Percentiles rank a stretch among this genome's conserved stretches.
Evolutionary conservation across 208 protist genomes (phyloP).

Genomic region (Wallacemonas sp.): DNA sequence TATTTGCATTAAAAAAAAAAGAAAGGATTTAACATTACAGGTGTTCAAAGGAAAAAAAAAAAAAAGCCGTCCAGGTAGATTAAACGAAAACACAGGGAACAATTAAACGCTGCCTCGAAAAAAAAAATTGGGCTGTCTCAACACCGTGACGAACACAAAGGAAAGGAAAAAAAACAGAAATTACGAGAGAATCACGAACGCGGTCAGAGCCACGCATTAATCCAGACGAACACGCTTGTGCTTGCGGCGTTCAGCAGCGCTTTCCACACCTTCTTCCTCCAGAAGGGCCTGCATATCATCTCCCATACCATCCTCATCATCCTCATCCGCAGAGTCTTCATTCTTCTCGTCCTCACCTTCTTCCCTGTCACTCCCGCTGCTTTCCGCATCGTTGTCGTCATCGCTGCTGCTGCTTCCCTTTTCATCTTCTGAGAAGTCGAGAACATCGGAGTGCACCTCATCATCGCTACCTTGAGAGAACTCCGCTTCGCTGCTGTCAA

Average conservation of each 20-base stretch:
- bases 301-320: conserved; percentile 53
- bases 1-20: too few species aligned
- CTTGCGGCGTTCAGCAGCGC: conserved; percentile 35
- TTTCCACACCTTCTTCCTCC: conserved; percentile 31
- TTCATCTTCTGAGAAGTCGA: conserved; percentile 18
- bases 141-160: too few species aligned
- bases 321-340: conserved; percentile 21
- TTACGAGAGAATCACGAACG: too few species aligned
- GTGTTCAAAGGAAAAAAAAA: too few species aligned
- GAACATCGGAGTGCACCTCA: conserved; percentile 26
- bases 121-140: too few species aligned
- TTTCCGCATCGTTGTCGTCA: conserved; percentile 18
- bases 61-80: background rate
- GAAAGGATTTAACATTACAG: too few species aligned
- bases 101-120: too few species aligned
- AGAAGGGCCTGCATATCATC: conserved; percentile 69
- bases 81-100: conserved; percentile 6
- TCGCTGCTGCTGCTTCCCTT: conserved; percentile 17
- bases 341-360: conserved; percentile 9
- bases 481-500: conserved; percentile 21
- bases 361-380: conserved; percentile 16
- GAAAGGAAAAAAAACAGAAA: conserved; percentile 20
- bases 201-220: too few species aligned
- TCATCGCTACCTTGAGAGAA: conserved; percentile 38
- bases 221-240: conserved; percentile 63